phyloP scores from a whole-genome alignment of 2,329 filamentous ascomycete genomes.

The Trichoderma afroharzianum region DNA sequence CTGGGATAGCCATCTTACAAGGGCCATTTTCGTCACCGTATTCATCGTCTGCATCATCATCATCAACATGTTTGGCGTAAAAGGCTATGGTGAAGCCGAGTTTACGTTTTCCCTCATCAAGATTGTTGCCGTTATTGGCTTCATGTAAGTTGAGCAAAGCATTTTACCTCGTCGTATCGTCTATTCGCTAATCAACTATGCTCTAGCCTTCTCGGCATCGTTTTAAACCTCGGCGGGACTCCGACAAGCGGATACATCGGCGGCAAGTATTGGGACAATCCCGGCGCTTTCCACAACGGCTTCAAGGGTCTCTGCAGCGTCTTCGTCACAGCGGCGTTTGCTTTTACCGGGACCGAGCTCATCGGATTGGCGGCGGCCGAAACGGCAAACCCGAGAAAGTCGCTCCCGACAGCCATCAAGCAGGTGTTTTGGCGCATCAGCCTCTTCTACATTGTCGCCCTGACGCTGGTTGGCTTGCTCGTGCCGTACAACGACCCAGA shows the following conservation, averaged over 20 bases:
- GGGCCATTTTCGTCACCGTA: slow-evolving; percentile 75
- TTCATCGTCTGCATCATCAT: slow-evolving; percentile 72
- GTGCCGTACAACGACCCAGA: slow-evolving; percentile 67
- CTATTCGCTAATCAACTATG: background rate
- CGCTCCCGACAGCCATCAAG: slow-evolving; percentile 80
- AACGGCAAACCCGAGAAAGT: slow-evolving; percentile 72
- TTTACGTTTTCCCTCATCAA: slow-evolving; percentile 87
- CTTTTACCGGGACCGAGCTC: slow-evolving; percentile 72
- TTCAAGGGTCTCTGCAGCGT: slow-evolving; percentile 79
- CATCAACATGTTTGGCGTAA: slow-evolving; percentile 87
- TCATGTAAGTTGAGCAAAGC: slow-evolving; percentile 59
- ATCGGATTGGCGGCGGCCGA: slow-evolving; percentile 75
- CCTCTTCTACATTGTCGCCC: slow-evolving; percentile 81
- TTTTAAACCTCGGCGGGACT: slow-evolving; percentile 79
- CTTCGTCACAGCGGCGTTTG: slow-evolving; percentile 72
- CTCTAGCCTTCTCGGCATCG: slow-evolving; percentile 71
- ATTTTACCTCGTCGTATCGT: background rate
- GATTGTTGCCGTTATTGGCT: slow-evolving; percentile 78
- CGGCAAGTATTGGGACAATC: slow-evolving; percentile 68
- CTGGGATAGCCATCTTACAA: slow-evolving; percentile 64
- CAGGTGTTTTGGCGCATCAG: slow-evolving; percentile 94
- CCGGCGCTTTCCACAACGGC: slow-evolving; percentile 77
- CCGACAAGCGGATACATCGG: slow-evolving; percentile 74
- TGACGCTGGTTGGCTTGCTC: slow-evolving; percentile 75
- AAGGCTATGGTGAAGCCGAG: slow-evolving; percentile 85